phyloP scores from a whole-genome alignment of 805 yeast species.

The Saccharomycopsis schoenii region DNA sequence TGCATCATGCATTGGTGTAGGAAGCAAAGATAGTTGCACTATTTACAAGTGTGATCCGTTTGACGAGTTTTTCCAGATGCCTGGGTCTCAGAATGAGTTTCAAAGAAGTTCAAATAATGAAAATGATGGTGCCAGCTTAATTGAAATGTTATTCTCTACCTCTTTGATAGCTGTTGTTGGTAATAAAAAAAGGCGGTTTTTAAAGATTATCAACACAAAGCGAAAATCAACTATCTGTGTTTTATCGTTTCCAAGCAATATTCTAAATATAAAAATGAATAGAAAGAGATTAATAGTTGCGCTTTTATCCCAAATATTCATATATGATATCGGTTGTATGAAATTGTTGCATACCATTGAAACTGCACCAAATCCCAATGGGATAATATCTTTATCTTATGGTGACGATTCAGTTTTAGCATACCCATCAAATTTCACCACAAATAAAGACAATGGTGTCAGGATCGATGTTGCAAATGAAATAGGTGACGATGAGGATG shows the following conservation, averaged over 20 bases:
- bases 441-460: not conserved
- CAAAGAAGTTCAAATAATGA: constrained; percentile 21
- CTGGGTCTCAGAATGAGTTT: not conserved
- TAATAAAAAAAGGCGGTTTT: constrained; percentile 56
- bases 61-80: constrained; percentile 49
- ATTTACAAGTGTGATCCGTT: constrained; percentile 86
- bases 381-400: constrained; percentile 26
- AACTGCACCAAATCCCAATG: constrained; percentile 35
- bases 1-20: constrained; percentile 70
- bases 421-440: constrained; percentile 38
- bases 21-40: constrained; percentile 52
- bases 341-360: constrained; percentile 66
- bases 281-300: constrained; percentile 73
- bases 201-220: constrained; percentile 62
- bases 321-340: constrained; percentile 88
- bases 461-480: not conserved
- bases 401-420: constrained; percentile 41
- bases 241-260: constrained; percentile 69
- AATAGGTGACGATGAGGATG: not conserved
- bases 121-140: constrained; percentile 45
- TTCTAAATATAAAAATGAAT: constrained; percentile 66
- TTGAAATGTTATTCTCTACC: constrained; percentile 87
- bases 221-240: constrained; percentile 73
- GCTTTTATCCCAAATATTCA: constrained; percentile 68
- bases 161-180: constrained; percentile 80